Evolutionary conservation across 2,329 filamentous ascomycete species (phyloP).

Genomic region (Alternaria postmessia): DNA sequence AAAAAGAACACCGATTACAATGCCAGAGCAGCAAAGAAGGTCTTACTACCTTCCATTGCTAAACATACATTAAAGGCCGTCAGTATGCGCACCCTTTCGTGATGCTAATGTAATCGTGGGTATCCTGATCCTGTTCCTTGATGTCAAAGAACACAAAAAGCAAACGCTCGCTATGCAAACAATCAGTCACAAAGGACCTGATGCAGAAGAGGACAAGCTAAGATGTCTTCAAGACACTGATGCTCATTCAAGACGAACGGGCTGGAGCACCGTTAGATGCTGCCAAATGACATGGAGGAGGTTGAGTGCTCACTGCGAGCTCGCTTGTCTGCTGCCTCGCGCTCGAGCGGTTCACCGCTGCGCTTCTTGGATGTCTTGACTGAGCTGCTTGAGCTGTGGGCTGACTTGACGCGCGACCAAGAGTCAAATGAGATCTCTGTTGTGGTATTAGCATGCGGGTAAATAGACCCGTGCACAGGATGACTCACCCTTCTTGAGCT

Average conservation of each 20-base stretch:
- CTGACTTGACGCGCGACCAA: slow-evolving; percentile 72
- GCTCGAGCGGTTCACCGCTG: slow-evolving; percentile 40
- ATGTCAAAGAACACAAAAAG: slow-evolving; percentile 13
- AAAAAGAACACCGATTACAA: neutral
- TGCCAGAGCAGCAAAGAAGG: neutral
- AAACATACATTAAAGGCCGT: slow-evolving; percentile 8
- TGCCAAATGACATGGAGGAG: slow-evolving; percentile 37
- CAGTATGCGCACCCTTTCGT: slow-evolving; percentile 1
- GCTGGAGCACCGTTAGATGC: slow-evolving; percentile 34
- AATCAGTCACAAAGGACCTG: slow-evolving; percentile 9
- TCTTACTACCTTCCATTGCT: neutral
- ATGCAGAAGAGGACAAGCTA: slow-evolving; percentile 6
- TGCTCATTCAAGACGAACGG: slow-evolving; percentile 22
- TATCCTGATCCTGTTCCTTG: slow-evolving; percentile 19
- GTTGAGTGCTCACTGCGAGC: slow-evolving; percentile 42
- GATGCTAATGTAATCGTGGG: slow-evolving; percentile 22
- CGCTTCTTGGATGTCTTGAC: slow-evolving; percentile 50
- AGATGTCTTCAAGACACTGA: neutral
- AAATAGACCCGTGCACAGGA: neutral
- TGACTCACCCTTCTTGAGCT: slow-evolving; percentile 66
- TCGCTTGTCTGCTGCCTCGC: slow-evolving; percentile 39
- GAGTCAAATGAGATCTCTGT: slow-evolving; percentile 63
- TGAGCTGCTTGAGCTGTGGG: slow-evolving; percentile 43
- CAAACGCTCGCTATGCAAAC: slow-evolving; percentile 28
- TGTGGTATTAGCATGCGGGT: slow-evolving; percentile 8